These are phyloP conservation scores for Hygrophoropsis aurantiaca DNA, from an alignment of 768 basidiomycete species.

Conservation along the genomic window DNA sequence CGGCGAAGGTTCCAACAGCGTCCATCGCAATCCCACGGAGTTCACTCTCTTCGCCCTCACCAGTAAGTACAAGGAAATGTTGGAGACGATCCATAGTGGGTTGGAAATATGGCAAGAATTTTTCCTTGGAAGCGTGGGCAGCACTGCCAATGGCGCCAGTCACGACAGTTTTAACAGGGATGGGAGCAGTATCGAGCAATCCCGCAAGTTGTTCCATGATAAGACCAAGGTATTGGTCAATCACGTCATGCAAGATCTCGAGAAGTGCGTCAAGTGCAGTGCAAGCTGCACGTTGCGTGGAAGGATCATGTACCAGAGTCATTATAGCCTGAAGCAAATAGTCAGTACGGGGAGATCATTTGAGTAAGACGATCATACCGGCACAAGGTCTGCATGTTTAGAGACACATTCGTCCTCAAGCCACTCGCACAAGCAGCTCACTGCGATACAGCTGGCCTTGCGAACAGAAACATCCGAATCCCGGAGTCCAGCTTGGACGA, in stretches of 20 bases:
- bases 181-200: constrained; percentile 84
- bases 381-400: constrained; percentile 82
- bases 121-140: constrained; percentile 90
- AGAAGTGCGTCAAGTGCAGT: constrained; percentile 95
- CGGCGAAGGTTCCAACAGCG: constrained; percentile 97
- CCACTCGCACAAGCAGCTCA: constrained; percentile 97
- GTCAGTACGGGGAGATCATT: neutral
- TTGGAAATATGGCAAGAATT: constrained; percentile 93
- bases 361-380: constrained; percentile 49
- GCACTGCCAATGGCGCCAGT: constrained; percentile 98
- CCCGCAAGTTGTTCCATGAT: constrained; percentile 94
- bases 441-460: constrained; percentile 94
- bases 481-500: constrained; percentile 84
- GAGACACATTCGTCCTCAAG: constrained; percentile 88
- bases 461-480: constrained; percentile 85
- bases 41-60: constrained; percentile 90
- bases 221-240: constrained; percentile 85
- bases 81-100: constrained; percentile 86
- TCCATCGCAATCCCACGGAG: constrained; percentile 98
- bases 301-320: constrained; percentile 82
- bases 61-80: constrained; percentile 82
- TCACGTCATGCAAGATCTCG: constrained; percentile 88
- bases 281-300: constrained; percentile 91
- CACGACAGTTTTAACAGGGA: constrained; percentile 88
- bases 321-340: constrained; percentile 67